Evolutionary conservation across 805 yeast species (phyloP), one percentile per base, ranked within the genome.

Genomic region (Teunomyces aglyptinius): DNA sequence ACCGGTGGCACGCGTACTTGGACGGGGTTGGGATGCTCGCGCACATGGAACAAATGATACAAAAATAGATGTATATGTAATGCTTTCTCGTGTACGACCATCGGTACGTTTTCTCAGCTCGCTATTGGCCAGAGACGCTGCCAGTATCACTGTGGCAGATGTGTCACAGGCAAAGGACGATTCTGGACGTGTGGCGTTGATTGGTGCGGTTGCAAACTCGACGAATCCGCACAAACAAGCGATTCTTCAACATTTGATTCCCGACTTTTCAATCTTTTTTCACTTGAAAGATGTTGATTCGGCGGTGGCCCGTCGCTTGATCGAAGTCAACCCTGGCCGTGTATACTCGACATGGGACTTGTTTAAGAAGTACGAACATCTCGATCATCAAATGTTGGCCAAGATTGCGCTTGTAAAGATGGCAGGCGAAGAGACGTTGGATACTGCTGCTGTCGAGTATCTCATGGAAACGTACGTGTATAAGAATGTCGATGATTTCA

Each of bases 1-100:
- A 73, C 51, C 58, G 61, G 22, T 80, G 84, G 84, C 66, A 65
- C 27, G 65, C 70, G 22, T 79, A 78, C 52, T 73, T 74, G 46
- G 69, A 65, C n/a, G 83, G 82, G n/a, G 65, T 77, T 46, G 83
- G 78, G 0, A 61, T 78, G 53, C 61, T 80, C 53, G 75, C 81
- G 20, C 59, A 65, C 36, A 76, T 75, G 63, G 84, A 79, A n/a
- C n/a, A n/a, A n/a, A n/a, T n/a, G n/a, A n/a, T 60, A 40, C 44
- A 20, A 20, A 20, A 20, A 20, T 20, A 20, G 24, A 20, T 20
- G 6, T 6, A 20, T 6, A 20, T 20, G 24, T 20, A 20, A 20
- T 20, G 24, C 24, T 20, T 20, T 20, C 24, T 20, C 36, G 36
- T 8, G 36, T 6, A 3, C 36, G 16, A 22, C 36, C 20, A 15